Evolutionary conservation across 2,329 filamentous ascomycete species (phyloP).

Genomic region (Diplocarpon rosae): DNA sequence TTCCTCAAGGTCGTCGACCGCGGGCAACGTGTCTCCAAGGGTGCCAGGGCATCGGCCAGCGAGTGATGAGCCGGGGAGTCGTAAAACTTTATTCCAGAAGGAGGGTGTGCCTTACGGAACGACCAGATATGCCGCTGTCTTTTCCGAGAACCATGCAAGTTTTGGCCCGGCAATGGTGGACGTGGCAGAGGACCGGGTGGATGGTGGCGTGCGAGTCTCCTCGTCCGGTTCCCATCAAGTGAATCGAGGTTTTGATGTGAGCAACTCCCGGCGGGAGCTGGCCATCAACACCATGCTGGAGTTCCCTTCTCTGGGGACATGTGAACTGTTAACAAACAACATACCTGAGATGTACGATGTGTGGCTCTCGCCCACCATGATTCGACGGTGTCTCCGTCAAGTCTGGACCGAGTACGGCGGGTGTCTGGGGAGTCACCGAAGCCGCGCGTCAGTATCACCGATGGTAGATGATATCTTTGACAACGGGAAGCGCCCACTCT

Average conservation of each 20-base stretch:
- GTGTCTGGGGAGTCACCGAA: conserved; percentile 1
- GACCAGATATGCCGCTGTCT: conserved; percentile 4
- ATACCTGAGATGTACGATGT: conserved; percentile 3
- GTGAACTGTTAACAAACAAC: conserved; percentile 1
- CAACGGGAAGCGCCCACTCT: neutral
- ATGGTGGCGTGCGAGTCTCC: neutral
- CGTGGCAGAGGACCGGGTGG: neutral
- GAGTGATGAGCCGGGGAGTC: neutral
- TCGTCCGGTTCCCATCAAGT: neutral
- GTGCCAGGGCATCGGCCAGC: neutral
- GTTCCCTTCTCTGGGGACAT: conserved; percentile 6
- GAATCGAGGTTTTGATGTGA: neutral
- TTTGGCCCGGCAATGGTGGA: neutral
- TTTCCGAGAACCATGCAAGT: conserved; percentile 5
- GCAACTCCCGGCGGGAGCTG: conserved; percentile 2
- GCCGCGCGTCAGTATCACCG: conserved; percentile 1
- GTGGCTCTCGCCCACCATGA: conserved; percentile 5
- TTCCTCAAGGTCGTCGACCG: neutral
- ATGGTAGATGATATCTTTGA: conserved; percentile 4
- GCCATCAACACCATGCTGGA: conserved; percentile 6
- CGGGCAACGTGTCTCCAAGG: neutral
- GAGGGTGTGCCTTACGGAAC: conserved; percentile 3
- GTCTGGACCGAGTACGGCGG: conserved; percentile 2
- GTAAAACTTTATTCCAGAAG: conserved; percentile 1
- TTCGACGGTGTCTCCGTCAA: conserved; percentile 2